phyloP scores from a whole-genome alignment of 2,329 filamentous ascomycete genomes.

The Ciborinia camelliae region DNA sequence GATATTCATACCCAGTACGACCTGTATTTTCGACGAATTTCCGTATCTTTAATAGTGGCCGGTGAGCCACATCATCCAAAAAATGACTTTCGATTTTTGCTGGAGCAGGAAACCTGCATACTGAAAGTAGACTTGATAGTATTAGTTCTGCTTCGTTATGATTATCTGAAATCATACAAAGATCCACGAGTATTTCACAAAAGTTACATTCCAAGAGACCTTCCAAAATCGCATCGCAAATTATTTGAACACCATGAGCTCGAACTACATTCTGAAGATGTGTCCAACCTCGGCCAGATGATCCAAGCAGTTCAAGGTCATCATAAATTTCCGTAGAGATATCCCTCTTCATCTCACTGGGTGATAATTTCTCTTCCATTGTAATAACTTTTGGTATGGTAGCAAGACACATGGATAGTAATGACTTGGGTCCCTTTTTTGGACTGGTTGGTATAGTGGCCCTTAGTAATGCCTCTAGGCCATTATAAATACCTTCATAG shows the following conservation, averaged over 20 bases:
- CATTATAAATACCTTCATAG: slow-evolving; percentile 46
- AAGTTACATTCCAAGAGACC: slow-evolving; percentile 44
- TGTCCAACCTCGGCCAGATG: slow-evolving; percentile 44
- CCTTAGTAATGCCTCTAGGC: slow-evolving; percentile 45
- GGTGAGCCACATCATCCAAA: slow-evolving; percentile 30
- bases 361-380: slow-evolving; percentile 45
- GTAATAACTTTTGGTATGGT: slow-evolving; percentile 48
- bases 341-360: slow-evolving; percentile 40
- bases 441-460: slow-evolving; percentile 36
- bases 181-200: slow-evolving; percentile 41
- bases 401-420: slow-evolving; percentile 49
- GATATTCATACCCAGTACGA: slow-evolving; percentile 39
- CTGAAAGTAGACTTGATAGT: slow-evolving; percentile 38
- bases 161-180: slow-evolving; percentile 42
- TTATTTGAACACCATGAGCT: slow-evolving; percentile 45
- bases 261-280: slow-evolving; percentile 46
- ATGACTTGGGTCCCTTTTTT: slow-evolving; percentile 39
- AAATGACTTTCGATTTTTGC: slow-evolving; percentile 32
- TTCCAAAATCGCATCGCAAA: slow-evolving; percentile 44
- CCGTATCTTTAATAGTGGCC: slow-evolving; percentile 39
- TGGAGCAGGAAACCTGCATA: slow-evolving; percentile 40
- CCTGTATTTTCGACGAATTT: slow-evolving; percentile 38
- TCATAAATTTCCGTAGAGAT: slow-evolving; percentile 48
- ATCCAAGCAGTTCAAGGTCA: slow-evolving; percentile 47
- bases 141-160: slow-evolving; percentile 44